Base-by-base conservation (phyloP, 1,284 basidiomycete genomes). In the Paramarasmius palmivorus region DNA sequence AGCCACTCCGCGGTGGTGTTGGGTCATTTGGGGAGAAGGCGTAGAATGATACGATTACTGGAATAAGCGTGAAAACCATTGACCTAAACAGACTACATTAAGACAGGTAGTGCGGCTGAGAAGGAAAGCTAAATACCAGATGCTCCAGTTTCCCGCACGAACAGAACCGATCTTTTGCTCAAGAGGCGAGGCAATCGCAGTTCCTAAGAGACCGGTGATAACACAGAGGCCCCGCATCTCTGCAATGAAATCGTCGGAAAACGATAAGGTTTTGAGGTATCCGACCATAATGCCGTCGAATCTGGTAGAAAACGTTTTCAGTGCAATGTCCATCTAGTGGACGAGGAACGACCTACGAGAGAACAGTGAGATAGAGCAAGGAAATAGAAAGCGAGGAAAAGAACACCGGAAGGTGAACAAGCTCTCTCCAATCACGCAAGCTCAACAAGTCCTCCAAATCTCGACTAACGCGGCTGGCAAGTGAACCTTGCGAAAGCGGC, bases 201-300 rank as follows among this genome's bases (percentile, higher is more conserved):
- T 83, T 0, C 79, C 80, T 0, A 71, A 50, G 1, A 82, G 66
- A 1, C 79, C 77, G 0, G 74, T 70, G 3, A 72, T 52, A 5
- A 78, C 76, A 54, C 75, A 77, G 2, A 78, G 57, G 3, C 71
- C 79, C 4, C 82, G 68, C 77, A 82, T 81, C 0, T 75, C 79
- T 0, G 81, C 80, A 17, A 84, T 70, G 60, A 83, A 79, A 0
- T 76, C 68, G 57, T 84, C 80, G 12, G 68, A 68, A 56, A 74
- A 81, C 20, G 65, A 57, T 37, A 73, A 68, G 0, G 71, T 69
- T 57, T 81, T 79, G 19, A 80, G 68, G 60, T 73, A 82, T 0
- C 71, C 66, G 22, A 82, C 61, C 74, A 81, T 76, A 0, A 71
- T 77, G 5, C 78, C 78, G 57, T 80, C 78, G 57, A 81, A 81